These are phyloP conservation scores for Schizopora paradoxa DNA, from an alignment of 1,284 basidiomycete species.

Conservation along the genomic window DNA sequence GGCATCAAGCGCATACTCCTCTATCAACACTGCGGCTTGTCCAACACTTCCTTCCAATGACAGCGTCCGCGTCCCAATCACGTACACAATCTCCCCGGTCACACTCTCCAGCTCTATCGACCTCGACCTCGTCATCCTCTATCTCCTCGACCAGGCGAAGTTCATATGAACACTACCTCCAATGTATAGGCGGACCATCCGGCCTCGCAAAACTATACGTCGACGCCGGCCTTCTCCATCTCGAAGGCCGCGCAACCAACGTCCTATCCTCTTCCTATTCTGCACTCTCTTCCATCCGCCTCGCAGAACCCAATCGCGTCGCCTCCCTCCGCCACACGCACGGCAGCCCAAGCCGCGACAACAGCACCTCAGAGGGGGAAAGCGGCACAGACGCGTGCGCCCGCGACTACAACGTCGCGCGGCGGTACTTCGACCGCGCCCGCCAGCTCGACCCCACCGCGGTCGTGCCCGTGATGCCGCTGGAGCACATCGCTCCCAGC, in stretches of 20 bases:
- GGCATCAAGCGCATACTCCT: slow-evolving; percentile 68
- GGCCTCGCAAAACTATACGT: slow-evolving; percentile 69
- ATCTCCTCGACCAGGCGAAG: slow-evolving; percentile 34
- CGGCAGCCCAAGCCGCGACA: slow-evolving; percentile 16
- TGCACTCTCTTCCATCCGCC: slow-evolving; percentile 65
- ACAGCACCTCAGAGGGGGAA: slow-evolving; percentile 30
- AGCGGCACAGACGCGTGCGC: slow-evolving; percentile 62
- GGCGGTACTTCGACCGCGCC: slow-evolving; percentile 65
- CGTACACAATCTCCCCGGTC: slow-evolving; percentile 19
- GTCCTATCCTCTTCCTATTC: slow-evolving; percentile 66
- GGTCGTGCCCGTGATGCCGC: slow-evolving; percentile 60
- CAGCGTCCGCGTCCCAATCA: slow-evolving; percentile 18
- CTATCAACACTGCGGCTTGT: slow-evolving; percentile 70
- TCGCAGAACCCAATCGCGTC: slow-evolving; percentile 38
- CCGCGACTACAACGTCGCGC: slow-evolving; percentile 61
- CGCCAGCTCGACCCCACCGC: slow-evolving; percentile 50
- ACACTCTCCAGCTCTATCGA: slow-evolving; percentile 10
- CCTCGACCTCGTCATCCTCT: slow-evolving; percentile 1
- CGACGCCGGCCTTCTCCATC: slow-evolving; percentile 67
- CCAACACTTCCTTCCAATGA: slow-evolving; percentile 43
- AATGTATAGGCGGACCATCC: slow-evolving; percentile 53
- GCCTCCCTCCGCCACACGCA: slow-evolving; percentile 27
- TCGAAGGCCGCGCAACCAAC: slow-evolving; percentile 65
- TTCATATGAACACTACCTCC: slow-evolving; percentile 53
- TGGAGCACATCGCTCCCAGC: slow-evolving; percentile 36